Evolutionary conservation across 768 basidiomycete species (phyloP).

Genomic region (Gautieria morchelliformis): DNA sequence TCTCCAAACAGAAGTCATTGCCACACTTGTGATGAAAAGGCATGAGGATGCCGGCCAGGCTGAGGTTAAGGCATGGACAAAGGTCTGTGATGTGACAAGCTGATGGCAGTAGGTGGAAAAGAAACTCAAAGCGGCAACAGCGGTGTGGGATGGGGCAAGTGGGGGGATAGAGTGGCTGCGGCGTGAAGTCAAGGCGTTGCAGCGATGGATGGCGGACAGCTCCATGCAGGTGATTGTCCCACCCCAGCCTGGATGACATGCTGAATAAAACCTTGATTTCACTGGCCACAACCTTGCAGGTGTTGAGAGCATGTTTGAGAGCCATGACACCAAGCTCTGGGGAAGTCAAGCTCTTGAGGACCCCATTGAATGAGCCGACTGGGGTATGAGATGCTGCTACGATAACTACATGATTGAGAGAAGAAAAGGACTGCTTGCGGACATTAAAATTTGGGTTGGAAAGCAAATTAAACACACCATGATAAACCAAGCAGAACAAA

Average conservation of each 20-base stretch:
- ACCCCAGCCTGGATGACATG: conserved; percentile 94
- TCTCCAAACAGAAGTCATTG: conserved; percentile 67
- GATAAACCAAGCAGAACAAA: conserved; percentile 8
- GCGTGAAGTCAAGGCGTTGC: conserved; percentile 48
- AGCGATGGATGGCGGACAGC: conserved; percentile 46
- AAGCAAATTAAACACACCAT: conserved; percentile 7
- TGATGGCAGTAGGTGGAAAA: conserved; percentile 80
- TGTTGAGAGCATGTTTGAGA: conserved; percentile 81
- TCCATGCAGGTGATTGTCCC: conserved; percentile 93
- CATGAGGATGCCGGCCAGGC: conserved; percentile 71
- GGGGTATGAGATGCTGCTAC: conserved; percentile 91
- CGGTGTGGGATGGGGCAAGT: conserved; percentile 49
- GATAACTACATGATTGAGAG: conserved; percentile 80
- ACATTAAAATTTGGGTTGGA: background rate
- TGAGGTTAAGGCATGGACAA: conserved; percentile 78
- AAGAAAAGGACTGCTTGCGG: conserved; percentile 20
- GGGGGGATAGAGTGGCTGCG: conserved; percentile 50
- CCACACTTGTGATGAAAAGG: conserved; percentile 63
- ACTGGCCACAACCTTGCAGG: conserved; percentile 70
- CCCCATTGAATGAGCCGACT: conserved; percentile 85
- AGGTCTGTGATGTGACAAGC: conserved; percentile 66
- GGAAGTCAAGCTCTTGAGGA: conserved; percentile 81
- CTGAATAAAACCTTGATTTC: conserved; percentile 92
- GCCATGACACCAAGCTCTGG: conserved; percentile 84
- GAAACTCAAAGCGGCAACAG: conserved; percentile 63